Base-by-base conservation (phyloP, 345 rosid genomes). In the Camelina neglecta region DNA sequence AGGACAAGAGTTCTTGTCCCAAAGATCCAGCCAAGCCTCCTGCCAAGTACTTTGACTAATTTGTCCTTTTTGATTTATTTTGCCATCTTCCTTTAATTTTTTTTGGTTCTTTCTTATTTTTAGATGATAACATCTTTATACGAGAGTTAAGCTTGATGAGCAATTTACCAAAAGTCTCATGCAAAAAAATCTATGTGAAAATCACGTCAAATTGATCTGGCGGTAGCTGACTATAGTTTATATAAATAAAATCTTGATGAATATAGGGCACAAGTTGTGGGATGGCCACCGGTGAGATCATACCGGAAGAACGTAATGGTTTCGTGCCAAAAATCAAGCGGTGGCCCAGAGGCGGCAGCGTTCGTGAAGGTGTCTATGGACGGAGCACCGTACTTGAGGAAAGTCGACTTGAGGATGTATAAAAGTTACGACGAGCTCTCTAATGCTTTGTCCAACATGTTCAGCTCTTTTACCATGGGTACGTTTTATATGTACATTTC, bases 251-350 rank as follows among this genome's bases (percentile, higher is more conserved):
- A 50, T 16, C 8, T 72, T 51, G 42, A 62, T 51, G 42, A 62
- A 33, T 47, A 50, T 44, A 82, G 96, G 93, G 88, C 92, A 62
- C 98, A 89, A 33, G 91, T 91, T 8, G 93, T 89, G 74, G 98
- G 98, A n/a, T 93, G 98, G 98, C 98, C 98, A 6, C 98, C 98
- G 1, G 92, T 93, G 29, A 78, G 98, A 62, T 86, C 98, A n/a
- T 93, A 79, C 83, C 69, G 91, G 15, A 93, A 93, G 89, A 90
- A 86, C 83, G 77, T 88, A 79, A 54, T 89, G 77, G 78, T 76
- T 12, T 82, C 71, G 4, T 33, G 63, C 73, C 87, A 83, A 36
- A 90, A 86, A 80, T 54, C 81, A 72, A 80, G 60, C 79, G 42
- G 13, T 41, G 21, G 60, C 20, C 11, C 72, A 6, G 80, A 56